These are phyloP conservation scores for Hyparrhenia diplandra DNA, from an alignment of 176 grass and related monocot genomes.

Conservation along the genomic window DNA sequence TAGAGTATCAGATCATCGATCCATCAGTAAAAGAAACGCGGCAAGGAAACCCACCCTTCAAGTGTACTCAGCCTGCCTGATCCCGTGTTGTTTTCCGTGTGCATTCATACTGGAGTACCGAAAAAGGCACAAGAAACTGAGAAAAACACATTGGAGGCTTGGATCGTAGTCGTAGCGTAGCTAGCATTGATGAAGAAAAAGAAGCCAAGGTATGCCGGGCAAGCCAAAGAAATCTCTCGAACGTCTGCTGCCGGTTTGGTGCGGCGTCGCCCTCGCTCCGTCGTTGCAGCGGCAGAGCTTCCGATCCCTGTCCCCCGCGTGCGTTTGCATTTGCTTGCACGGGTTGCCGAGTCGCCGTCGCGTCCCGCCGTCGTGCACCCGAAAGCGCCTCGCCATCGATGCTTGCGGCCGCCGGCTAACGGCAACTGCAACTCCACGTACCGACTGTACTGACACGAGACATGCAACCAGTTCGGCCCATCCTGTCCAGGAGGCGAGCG, in stretches of 20 bases:
- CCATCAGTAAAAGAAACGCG: neutral
- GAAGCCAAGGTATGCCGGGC: neutral
- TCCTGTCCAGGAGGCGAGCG: neutral
- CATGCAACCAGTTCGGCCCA: neutral
- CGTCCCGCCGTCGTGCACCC: conserved; percentile 15
- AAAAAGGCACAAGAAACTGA: neutral
- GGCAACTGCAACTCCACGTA: neutral
- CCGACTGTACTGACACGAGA: neutral
- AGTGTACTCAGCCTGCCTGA: neutral
- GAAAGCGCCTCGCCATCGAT: conserved; percentile 17
- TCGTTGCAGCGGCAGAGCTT: neutral
- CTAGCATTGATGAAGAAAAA: neutral
- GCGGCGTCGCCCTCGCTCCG: conserved; percentile 22
- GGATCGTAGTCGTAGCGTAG: neutral
- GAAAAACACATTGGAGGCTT: neutral
- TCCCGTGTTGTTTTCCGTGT: neutral
- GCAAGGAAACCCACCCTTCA: neutral
- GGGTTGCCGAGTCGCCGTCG: conserved; percentile 38
- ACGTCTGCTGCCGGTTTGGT: neutral
- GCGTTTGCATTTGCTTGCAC: conserved; percentile 4
- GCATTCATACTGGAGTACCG: neutral
- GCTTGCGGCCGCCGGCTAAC: neutral
- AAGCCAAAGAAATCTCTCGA: neutral
- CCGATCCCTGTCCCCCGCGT: neutral
- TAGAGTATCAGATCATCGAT: too few species aligned